These are phyloP conservation scores for Umbilicaria muhlenbergii DNA, from an alignment of 495 filamentous ascomycete species.

Conservation along the genomic window DNA sequence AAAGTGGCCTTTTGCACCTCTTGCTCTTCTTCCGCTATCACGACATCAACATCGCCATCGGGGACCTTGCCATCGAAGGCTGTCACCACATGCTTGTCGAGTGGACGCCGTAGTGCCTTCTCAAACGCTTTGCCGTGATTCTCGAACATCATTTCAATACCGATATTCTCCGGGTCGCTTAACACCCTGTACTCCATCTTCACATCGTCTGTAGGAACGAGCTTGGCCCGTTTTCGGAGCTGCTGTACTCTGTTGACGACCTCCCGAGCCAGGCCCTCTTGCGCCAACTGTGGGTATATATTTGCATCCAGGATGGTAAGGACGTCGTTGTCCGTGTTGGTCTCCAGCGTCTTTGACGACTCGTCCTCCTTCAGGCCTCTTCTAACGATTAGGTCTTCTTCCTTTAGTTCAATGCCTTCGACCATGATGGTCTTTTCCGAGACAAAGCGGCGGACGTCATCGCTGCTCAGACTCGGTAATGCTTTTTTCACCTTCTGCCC, in stretches of 20 bases:
- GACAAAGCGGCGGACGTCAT: conserved; percentile 63
- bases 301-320: conserved; percentile 66
- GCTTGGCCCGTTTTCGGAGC: conserved; percentile 66
- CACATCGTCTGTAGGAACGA: conserved; percentile 70
- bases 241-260: conserved; percentile 73
- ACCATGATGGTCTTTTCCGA: conserved; percentile 55
- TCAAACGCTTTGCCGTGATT: conserved; percentile 51
- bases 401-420: conserved; percentile 65
- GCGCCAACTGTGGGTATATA: conserved; percentile 55
- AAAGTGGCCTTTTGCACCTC: conserved; percentile 81
- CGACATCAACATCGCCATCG: conserved; percentile 36
- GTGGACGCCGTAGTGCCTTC: conserved; percentile 63
- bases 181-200: conserved; percentile 71
- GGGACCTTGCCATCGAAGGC: conserved; percentile 46
- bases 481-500: conserved; percentile 81
- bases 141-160: conserved; percentile 58
- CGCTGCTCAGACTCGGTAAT: conserved; percentile 59
- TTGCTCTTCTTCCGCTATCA: conserved; percentile 71
- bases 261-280: conserved; percentile 65
- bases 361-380: conserved; percentile 55
- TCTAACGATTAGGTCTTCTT: conserved; percentile 72
- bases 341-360: conserved; percentile 56
- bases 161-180: conserved; percentile 60
- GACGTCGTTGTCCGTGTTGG: conserved; percentile 71
- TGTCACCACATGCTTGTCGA: conserved; percentile 58